Conservation (phyloP, 805 yeast species). For the Saccharomycodes ludwigii region DNA sequence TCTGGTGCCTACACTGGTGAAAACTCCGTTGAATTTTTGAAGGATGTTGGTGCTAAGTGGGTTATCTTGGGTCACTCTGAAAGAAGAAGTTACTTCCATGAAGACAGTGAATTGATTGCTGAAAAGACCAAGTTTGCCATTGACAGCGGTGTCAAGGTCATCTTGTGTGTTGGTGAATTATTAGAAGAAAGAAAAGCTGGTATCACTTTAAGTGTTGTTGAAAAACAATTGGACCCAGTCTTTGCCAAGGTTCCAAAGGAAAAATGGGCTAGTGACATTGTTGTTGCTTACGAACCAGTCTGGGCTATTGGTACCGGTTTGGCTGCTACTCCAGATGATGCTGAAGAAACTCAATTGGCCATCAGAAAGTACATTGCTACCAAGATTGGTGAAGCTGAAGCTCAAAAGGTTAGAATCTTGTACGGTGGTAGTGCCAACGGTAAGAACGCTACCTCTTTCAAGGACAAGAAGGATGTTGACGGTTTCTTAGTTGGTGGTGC, state of each 20-base stretch:
- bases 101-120: slow-evolving; percentile 83
- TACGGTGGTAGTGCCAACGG: slow-evolving; percentile 99
- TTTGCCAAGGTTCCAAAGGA: slow-evolving; percentile 41
- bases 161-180: slow-evolving; percentile 96
- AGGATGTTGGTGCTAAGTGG: slow-evolving; percentile 90
- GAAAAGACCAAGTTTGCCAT: slow-evolving; percentile 90
- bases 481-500: slow-evolving; percentile 99
- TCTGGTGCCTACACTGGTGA: slow-evolving; percentile 99
- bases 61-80: slow-evolving; percentile 96
- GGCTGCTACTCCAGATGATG: slow-evolving; percentile 97
- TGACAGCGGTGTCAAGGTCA: slow-evolving; percentile 80
- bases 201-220: slow-evolving; percentile 73
- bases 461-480: slow-evolving; percentile 86
- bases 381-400: slow-evolving; percentile 67
- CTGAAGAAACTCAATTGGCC: slow-evolving; percentile 84
- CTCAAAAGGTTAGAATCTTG: slow-evolving; percentile 74
- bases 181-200: slow-evolving; percentile 88
- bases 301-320: slow-evolving; percentile 99
- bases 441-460: slow-evolving; percentile 80
- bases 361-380: slow-evolving; percentile 75
- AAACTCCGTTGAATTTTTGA: slow-evolving; percentile 74
- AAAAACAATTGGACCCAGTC: slow-evolving; percentile 85
- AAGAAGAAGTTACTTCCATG: slow-evolving; percentile 90
- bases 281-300: slow-evolving; percentile 97
- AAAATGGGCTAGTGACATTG: slow-evolving; percentile 82